These are phyloP conservation scores for Marchantia paleacea DNA, from an alignment of 225 moss, liverwort and hornwort species.

Conservation along the genomic window DNA sequence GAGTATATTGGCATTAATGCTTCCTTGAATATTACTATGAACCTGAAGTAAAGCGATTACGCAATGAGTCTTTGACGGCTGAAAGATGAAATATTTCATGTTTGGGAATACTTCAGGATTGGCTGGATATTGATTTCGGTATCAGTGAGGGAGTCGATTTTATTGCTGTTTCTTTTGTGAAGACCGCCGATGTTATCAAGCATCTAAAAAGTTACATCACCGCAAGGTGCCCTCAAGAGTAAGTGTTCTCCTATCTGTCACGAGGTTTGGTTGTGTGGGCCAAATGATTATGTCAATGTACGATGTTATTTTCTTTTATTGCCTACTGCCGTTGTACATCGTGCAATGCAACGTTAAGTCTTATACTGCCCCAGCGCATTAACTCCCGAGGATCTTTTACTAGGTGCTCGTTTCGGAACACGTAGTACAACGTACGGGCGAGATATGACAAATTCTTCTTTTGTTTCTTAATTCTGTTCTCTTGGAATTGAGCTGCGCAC, in stretches of 20 bases:
- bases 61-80: neutral
- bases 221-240: constrained; percentile 74
- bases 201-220: constrained; percentile 93
- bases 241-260: constrained; percentile 1
- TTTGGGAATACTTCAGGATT: constrained; percentile 60
- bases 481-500: no score
- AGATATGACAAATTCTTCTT: no score
- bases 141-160: constrained; percentile 94
- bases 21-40: neutral
- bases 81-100: neutral
- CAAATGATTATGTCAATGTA: neutral
- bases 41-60: neutral
- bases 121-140: constrained; percentile 98
- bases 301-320: neutral
- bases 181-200: constrained; percentile 92
- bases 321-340: neutral
- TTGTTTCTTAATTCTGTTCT: no score
- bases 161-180: constrained; percentile 93
- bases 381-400: no score
- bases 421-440: no score
- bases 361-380: no score
- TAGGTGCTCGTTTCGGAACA: no score
- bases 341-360: no score
- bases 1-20: neutral
- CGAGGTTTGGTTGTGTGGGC: neutral